Base-by-base conservation (phyloP, 495 filamentous ascomycete species). In the Penicillium pulvis region DNA sequence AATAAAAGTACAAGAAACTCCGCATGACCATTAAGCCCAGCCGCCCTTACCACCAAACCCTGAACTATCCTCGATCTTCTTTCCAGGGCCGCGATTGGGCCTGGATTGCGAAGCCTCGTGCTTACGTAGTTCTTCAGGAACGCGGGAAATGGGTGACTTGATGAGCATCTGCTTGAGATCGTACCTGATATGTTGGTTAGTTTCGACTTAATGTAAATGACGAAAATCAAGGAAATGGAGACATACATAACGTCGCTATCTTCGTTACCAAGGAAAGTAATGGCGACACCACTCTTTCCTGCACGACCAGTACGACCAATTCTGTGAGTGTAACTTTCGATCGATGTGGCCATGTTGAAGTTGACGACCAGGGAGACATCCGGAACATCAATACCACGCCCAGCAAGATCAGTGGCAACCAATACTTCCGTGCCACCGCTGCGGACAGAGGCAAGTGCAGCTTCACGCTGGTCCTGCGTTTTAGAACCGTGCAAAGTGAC, bases 261-360 rank as follows among this genome's bases (percentile, higher is more conserved):
- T 75, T 98, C 94, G 65, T 86, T 90, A 46, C 94, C 92, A 74
- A 97, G 73, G 81, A 98, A 98, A 0, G 94, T 98, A 54, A 99
- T 94, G 23, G 94, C 90, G 56, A 97, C 88, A 89, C 94, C 94
- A 64, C 87, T 95, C 83, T 98, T 98, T 33, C 95, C 95, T 28
- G 95, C 94, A 88, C 94, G 86, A 82, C 94, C 94, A 10, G 94
- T 99, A 78, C 94, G 87, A 73, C 94, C 94, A 65, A 99, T 92
- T 82, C 94, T 88, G 82, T 99, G 94, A 12, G 93, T 97, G 70
- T 99, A 99, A 64, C 86, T 88, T 74, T 99, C 94, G 64, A 99
- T 99, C 60, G 81, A 90, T 20, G 76, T 86, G 9, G 95, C 90
- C 95, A 99, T 98, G 80, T 98, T 98, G 82, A 99, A 99, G 79